phyloP scores from a whole-genome alignment of 176 grass and related monocot species.

The Ananas comosus region DNA sequence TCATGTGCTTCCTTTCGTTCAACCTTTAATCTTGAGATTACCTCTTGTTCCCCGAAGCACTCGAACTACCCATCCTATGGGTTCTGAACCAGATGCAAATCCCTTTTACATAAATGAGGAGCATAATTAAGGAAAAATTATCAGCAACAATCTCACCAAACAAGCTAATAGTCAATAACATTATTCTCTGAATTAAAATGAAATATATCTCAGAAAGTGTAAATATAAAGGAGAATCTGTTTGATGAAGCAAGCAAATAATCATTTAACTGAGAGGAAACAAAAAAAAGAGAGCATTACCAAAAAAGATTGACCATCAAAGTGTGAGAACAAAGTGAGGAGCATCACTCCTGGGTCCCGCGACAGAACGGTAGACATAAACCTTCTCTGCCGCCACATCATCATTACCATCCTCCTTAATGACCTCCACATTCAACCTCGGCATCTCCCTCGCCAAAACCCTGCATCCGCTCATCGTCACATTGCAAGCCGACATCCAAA shows the following conservation, averaged over 20 bases:
- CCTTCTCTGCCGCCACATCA: conserved; percentile 36
- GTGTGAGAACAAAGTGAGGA: conserved; percentile 39
- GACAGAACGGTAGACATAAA: conserved; percentile 77
- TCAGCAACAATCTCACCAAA: too few species aligned
- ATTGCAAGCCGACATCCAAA: conserved; percentile 89
- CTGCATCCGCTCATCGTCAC: conserved; percentile 58
- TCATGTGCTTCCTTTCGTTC: background rate
- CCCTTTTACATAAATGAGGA: too few species aligned
- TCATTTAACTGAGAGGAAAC: too few species aligned
- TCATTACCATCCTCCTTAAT: conserved; percentile 50
- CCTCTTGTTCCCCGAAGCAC: too few species aligned
- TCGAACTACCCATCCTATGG: too few species aligned
- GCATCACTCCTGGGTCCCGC: conserved; percentile 58
- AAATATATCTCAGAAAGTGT: too few species aligned
- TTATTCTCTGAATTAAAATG: too few species aligned
- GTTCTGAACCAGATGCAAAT: too few species aligned
- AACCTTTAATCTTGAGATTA: background rate
- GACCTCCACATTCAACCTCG: conserved; percentile 61
- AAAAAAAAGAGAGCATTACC: background rate
- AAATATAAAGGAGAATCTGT: too few species aligned
- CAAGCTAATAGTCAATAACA: too few species aligned
- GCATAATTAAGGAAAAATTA: too few species aligned
- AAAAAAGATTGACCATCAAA: background rate
- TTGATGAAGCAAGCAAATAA: too few species aligned
- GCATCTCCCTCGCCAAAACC: conserved; percentile 51